phyloP scores from a whole-genome alignment of 2,329 filamentous ascomycete genomes.

The Aspergillus alliaceus region DNA sequence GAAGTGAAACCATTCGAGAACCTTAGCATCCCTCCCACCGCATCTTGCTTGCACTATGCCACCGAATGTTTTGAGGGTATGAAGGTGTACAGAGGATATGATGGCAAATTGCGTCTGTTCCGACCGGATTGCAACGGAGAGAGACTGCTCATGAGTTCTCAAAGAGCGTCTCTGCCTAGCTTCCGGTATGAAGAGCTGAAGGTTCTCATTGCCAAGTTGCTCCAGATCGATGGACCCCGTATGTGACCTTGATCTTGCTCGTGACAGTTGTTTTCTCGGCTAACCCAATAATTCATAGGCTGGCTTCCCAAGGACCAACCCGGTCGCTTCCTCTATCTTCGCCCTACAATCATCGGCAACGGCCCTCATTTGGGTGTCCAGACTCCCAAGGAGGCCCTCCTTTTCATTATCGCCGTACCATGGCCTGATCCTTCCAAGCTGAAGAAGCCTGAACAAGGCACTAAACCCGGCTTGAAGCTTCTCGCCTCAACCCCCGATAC shows the following conservation, averaged over 20 bases:
- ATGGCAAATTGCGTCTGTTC: slow-evolving; percentile 74
- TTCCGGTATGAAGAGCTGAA: slow-evolving; percentile 72
- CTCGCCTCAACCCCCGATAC: slow-evolving; percentile 78
- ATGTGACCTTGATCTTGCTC: slow-evolving; percentile 43
- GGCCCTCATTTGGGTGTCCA: slow-evolving; percentile 78
- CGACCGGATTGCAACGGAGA: slow-evolving; percentile 71
- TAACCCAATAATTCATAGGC: slow-evolving; percentile 45
- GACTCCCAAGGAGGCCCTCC: slow-evolving; percentile 75
- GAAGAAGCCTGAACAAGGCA: slow-evolving; percentile 23
- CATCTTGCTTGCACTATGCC: slow-evolving; percentile 81
- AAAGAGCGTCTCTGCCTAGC: slow-evolving; percentile 70
- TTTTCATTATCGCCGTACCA: slow-evolving; percentile 72
- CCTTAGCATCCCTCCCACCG: slow-evolving; percentile 75
- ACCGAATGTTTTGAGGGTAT: slow-evolving; percentile 88
- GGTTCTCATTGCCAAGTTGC: slow-evolving; percentile 72
- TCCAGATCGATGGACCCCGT: slow-evolving; percentile 58
- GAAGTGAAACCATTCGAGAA: slow-evolving; percentile 76
- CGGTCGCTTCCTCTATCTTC: slow-evolving; percentile 77
- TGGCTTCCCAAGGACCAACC: slow-evolving; percentile 69
- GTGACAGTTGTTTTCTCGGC: neutral
- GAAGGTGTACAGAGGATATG: slow-evolving; percentile 69
- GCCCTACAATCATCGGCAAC: slow-evolving; percentile 83
- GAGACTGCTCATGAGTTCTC: slow-evolving; percentile 57
- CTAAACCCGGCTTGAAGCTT: slow-evolving; percentile 57
- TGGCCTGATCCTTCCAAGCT: slow-evolving; percentile 34